A percentile compares a stretch with the other conserved stretches of the same genome.
phyloP scores from a whole-genome alignment of 139 green algal species.

The Chlamydomonas eustigma region DNA sequence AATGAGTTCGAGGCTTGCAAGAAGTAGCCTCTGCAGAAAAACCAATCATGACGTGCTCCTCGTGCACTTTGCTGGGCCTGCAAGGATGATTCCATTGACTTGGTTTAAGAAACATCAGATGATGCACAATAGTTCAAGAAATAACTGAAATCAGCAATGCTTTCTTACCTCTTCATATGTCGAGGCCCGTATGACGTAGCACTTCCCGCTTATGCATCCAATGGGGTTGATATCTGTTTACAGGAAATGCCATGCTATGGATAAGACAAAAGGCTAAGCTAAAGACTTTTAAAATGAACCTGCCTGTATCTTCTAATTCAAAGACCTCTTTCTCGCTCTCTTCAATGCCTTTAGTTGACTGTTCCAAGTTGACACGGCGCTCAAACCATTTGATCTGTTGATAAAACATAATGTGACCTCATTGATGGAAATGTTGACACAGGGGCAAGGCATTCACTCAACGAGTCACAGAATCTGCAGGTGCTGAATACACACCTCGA shows the following conservation, averaged over 20 bases:
- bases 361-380: slow-evolving; percentile 37
- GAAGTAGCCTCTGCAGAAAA: slow-evolving; percentile 54
- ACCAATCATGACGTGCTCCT: slow-evolving; percentile 28
- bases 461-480: background rate
- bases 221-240: slow-evolving; percentile 20
- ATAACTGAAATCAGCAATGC: background rate
- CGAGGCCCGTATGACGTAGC: slow-evolving; percentile 14
- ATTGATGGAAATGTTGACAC: too few species aligned
- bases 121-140: too few species aligned
- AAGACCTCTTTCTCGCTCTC: slow-evolving; percentile 40
- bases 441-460: background rate
- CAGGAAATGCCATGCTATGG: too few species aligned
- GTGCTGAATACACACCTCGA: too few species aligned
- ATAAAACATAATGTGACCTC: background rate
- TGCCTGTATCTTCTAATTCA: slow-evolving; percentile 32
- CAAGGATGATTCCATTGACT: too few species aligned
- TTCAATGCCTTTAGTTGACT: slow-evolving; percentile 22
- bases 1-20: slow-evolving; percentile 36
- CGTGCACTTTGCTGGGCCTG: background rate
- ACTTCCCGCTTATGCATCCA: slow-evolving; percentile 44
- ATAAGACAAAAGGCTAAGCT: too few species aligned
- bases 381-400: slow-evolving; percentile 46
- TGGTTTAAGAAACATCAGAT: too few species aligned
- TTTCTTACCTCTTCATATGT: slow-evolving; percentile 34
- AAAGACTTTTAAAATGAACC: too few species aligned